Evolutionary conservation across 352 stramenopile species (phyloP).

Genomic region (Globisporangium spiculum): DNA sequence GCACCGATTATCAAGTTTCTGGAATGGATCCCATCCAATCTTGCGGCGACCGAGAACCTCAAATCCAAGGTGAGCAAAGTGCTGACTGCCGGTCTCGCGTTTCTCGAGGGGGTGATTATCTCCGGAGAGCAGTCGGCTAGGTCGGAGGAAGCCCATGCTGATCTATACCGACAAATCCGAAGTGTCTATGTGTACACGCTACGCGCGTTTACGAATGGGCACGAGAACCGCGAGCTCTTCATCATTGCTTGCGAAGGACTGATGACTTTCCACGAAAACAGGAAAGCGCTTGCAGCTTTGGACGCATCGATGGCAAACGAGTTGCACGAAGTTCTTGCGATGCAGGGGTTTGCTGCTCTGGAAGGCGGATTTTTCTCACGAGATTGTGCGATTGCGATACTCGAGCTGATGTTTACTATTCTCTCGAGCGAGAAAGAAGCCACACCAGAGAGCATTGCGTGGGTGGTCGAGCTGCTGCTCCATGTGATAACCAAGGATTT

Average conservation of each 20-base stretch:
- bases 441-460: slow-evolving; percentile 24
- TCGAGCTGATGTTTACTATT: slow-evolving; percentile 32
- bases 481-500: slow-evolving; percentile 39
- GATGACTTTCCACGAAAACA: slow-evolving; percentile 40
- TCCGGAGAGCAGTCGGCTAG: slow-evolving; percentile 24
- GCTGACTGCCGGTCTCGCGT: slow-evolving; percentile 37
- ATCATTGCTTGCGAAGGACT: slow-evolving; percentile 43
- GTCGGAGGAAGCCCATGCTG: slow-evolving; percentile 15
- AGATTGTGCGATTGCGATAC: slow-evolving; percentile 49
- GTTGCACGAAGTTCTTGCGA: slow-evolving; percentile 2
- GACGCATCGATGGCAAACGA: slow-evolving; percentile 29
- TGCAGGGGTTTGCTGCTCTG: slow-evolving; percentile 29
- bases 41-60: slow-evolving; percentile 26
- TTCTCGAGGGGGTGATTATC: slow-evolving; percentile 48
- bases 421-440: slow-evolving; percentile 16
- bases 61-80: slow-evolving; percentile 35
- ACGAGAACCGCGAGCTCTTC: slow-evolving; percentile 40
- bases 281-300: slow-evolving; percentile 20
- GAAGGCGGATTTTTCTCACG: slow-evolving; percentile 45
- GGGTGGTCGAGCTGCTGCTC: slow-evolving; percentile 48
- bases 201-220: slow-evolving; percentile 32
- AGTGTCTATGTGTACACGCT: slow-evolving; percentile 37
- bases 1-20: slow-evolving; percentile 11
- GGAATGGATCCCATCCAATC: slow-evolving; percentile 46
- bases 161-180: slow-evolving; percentile 24